phyloP scores from a whole-genome alignment of 2,329 filamentous ascomycete genomes.

The Aspergillus latus region DNA sequence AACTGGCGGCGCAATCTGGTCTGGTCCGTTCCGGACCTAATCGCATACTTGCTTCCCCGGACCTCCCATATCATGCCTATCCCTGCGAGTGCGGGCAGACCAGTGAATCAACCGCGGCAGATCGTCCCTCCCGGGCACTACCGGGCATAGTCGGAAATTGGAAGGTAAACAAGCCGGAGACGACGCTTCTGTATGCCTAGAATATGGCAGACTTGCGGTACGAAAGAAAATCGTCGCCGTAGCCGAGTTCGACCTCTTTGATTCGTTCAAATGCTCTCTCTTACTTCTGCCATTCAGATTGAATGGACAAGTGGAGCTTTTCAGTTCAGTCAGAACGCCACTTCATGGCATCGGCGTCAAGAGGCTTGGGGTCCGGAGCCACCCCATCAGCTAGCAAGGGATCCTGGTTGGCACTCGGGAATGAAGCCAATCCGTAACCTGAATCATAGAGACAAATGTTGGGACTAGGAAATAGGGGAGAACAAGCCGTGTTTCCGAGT shows the following conservation, averaged over 20 bases:
- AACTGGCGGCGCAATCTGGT: conserved; percentile 15
- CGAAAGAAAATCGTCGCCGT: not conserved
- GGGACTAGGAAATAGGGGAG: not conserved
- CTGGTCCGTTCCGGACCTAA: not conserved
- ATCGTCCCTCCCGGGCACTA: not conserved
- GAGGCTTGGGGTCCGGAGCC: not conserved
- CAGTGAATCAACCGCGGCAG: not conserved
- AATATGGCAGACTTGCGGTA: not conserved
- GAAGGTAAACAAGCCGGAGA: not conserved
- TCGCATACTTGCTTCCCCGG: conserved; percentile 4
- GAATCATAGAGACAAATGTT: not conserved
- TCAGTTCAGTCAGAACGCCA: not conserved
- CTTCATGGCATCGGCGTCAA: not conserved
- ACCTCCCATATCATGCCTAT: not conserved
- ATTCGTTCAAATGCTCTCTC: not conserved
- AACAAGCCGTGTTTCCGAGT: not conserved
- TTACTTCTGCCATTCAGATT: not conserved
- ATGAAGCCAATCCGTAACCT: not conserved
- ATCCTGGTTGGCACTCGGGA: not conserved
- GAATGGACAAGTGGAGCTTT: not conserved
- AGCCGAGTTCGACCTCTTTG: not conserved
- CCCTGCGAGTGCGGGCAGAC: not conserved
- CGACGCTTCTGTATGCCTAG: not conserved
- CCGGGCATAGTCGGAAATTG: not conserved
- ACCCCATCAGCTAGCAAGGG: not conserved